phyloP scores from a whole-genome alignment of 2,329 filamentous ascomycete genomes.

The Monosporascus sp. region DNA sequence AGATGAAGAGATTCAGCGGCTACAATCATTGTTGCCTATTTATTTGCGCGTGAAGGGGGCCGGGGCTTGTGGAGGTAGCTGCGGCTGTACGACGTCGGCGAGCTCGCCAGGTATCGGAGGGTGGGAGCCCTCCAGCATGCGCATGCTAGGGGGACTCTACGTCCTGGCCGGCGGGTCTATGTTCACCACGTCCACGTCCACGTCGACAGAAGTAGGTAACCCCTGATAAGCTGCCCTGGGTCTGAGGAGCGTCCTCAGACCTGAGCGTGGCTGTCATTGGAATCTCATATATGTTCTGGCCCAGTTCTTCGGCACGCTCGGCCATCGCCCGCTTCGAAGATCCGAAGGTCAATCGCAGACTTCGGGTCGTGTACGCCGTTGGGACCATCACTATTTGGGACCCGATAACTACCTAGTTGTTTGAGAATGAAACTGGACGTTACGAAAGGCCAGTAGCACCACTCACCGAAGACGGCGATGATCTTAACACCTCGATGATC shows the following conservation, averaged over 20 bases:
- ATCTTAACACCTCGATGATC: conserved; percentile 53
- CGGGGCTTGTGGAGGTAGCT: conserved; percentile 33
- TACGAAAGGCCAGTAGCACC: too few species aligned
- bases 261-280: conserved; percentile 31
- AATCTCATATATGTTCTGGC: conserved; percentile 39
- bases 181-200: conserved; percentile 6
- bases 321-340: conserved; percentile 47
- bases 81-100: conserved; percentile 5
- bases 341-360: conserved; percentile 45
- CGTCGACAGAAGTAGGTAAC: conserved; percentile 11
- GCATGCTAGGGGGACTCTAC: conserved; percentile 3
- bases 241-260: conserved; percentile 16
- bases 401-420: conserved; percentile 40
- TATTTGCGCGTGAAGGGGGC: conserved; percentile 40
- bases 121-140: conserved; percentile 2
- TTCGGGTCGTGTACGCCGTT: conserved; percentile 50
- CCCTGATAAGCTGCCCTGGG: conserved; percentile 16
- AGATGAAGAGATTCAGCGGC: conserved; percentile 43
- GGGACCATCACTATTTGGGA: conserved; percentile 47
- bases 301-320: conserved; percentile 48
- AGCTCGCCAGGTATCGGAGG: not conserved
- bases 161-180: conserved; percentile 10
- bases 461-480: conserved; percentile 52
- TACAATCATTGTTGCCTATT: conserved; percentile 44
- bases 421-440: not conserved